A percentile compares a stretch with the other conserved stretches of the same genome.
Evolutionary conservation across 306 rosid species (phyloP).

Genomic region (Trichosanthes truncata): DNA sequence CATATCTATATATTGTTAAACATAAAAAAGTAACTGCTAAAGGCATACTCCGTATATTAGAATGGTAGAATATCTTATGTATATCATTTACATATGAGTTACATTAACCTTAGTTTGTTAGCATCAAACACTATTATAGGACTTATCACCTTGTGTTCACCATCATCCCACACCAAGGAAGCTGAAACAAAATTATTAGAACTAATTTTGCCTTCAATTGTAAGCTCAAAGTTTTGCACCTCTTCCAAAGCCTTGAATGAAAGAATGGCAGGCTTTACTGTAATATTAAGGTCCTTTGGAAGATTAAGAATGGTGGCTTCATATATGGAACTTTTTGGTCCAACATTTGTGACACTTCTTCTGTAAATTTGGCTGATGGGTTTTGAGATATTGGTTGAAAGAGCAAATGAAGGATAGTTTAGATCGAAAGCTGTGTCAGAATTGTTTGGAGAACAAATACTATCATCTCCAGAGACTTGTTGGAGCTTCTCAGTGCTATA

Average conservation of each 20-base stretch:
- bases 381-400: not conserved
- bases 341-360: conserved; percentile 36
- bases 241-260: conserved; percentile 26
- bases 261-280: conserved; percentile 25
- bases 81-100: too few relatives aligned
- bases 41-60: too few relatives aligned
- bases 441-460: not conserved
- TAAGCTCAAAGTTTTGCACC: conserved; percentile 14
- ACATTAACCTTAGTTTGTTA: too few relatives aligned
- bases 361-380: conserved; percentile 16
- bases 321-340: conserved; percentile 23
- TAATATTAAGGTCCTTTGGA: conserved; percentile 14
- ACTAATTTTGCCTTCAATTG: conserved; percentile 16
- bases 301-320: conserved; percentile 21
- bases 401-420: conserved; percentile 42
- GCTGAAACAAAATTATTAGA: conserved; percentile 14
- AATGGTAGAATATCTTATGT: too few relatives aligned
- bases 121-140: not conserved
- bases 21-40: too few relatives aligned
- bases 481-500: conserved; percentile 18
- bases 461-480: conserved; percentile 6
- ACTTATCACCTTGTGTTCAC: not conserved
- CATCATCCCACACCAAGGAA: not conserved
- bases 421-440: conserved; percentile 13
- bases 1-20: too few relatives aligned